Percentiles rank a stretch among this genome's conserved stretches.
Evolutionary conservation across 768 basidiomycete species (phyloP).

Genomic region (Naematelia encephala): DNA sequence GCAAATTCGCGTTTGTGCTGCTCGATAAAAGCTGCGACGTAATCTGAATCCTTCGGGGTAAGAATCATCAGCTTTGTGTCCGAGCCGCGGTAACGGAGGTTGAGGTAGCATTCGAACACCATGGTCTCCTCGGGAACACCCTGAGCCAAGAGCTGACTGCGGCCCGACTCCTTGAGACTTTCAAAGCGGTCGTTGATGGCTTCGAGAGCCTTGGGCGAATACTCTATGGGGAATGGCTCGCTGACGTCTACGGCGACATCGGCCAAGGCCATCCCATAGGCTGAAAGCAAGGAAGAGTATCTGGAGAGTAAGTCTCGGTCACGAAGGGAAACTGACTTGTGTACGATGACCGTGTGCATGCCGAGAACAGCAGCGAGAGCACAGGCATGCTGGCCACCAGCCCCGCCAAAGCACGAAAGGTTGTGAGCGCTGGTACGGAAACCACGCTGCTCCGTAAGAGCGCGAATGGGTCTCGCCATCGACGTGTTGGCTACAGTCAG

Average conservation of each 20-base stretch:
- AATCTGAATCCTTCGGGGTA: constrained; percentile 54
- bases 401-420: constrained; percentile 48
- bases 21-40: constrained; percentile 71
- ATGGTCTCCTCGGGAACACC: constrained; percentile 58
- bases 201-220: not conserved
- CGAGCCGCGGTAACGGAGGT: constrained; percentile 46
- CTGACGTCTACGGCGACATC: constrained; percentile 46
- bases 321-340: no score
- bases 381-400: constrained; percentile 45
- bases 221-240: not conserved
- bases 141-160: not conserved
- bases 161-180: not conserved
- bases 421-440: constrained; percentile 59
- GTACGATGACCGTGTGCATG: constrained; percentile 9
- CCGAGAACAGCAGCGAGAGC: constrained; percentile 33
- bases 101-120: constrained; percentile 62
- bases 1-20: constrained; percentile 85
- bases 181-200: not conserved
- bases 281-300: constrained; percentile 79
- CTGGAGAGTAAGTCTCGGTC: no score
- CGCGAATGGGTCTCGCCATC: constrained; percentile 87
- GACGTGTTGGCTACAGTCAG: constrained; percentile 68
- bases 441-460: constrained; percentile 84
- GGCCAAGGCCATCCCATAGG: constrained; percentile 71
- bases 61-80: constrained; percentile 85